phyloP scores from a whole-genome alignment of 371 early-diverging fungal genomes.

The Syncephalastrum sp. region DNA sequence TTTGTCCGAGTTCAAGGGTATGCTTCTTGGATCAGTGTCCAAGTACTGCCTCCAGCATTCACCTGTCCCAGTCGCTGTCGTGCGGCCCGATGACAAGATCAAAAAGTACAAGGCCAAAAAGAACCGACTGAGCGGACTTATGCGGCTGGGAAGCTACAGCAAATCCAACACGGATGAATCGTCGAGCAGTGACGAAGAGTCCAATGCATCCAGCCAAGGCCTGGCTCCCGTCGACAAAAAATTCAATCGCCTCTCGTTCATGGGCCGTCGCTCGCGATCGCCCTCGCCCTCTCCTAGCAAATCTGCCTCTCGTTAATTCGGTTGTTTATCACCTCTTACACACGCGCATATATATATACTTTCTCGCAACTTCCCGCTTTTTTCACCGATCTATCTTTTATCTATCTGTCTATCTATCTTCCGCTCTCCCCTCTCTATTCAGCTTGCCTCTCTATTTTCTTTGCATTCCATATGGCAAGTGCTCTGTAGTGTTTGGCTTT shows the following conservation, averaged over 20 bases:
- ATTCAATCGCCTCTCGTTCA: constrained; percentile 29
- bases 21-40: constrained; percentile 56
- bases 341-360: no score
- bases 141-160: constrained; percentile 31
- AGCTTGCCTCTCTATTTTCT: no score
- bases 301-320: neutral
- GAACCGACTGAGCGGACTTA: constrained; percentile 44
- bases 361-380: no score
- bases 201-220: neutral
- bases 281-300: constrained; percentile 29
- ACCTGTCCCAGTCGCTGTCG: constrained; percentile 58
- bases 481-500: no score
- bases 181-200: constrained; percentile 19
- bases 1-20: constrained; percentile 55
- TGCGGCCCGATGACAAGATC: constrained; percentile 52
- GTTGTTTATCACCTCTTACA: no score
- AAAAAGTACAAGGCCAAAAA: constrained; percentile 50
- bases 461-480: no score
- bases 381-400: no score
- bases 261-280: constrained; percentile 40
- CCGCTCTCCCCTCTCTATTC: no score
- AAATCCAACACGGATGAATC: constrained; percentile 25
- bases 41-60: constrained; percentile 61
- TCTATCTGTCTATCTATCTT: no score
- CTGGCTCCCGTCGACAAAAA: constrained; percentile 25